Evolutionary conservation across 768 basidiomycete species (phyloP).

Genomic region (Termitomyces sp.): DNA sequence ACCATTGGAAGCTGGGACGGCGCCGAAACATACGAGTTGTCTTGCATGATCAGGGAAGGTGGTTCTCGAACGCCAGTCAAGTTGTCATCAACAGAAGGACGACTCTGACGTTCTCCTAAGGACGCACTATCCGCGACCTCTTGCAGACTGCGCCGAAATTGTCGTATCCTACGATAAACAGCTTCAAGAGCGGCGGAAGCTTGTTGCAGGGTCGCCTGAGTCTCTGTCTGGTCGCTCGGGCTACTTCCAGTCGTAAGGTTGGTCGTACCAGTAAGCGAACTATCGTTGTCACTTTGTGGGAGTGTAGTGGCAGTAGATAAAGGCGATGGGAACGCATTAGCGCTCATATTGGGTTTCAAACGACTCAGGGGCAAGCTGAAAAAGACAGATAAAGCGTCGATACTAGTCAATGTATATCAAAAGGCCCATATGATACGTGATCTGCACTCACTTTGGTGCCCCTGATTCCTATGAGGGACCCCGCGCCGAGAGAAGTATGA

Average conservation of each 20-base stretch:
- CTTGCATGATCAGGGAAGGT: not conserved
- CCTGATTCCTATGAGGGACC: not conserved
- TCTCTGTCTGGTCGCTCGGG: conserved; percentile 16
- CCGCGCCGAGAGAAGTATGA: not conserved
- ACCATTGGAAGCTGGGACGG: not conserved
- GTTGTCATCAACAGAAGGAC: conserved; percentile 25
- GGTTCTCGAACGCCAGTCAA: conserved; percentile 18
- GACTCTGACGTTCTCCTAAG: conserved; percentile 3
- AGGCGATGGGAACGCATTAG: conserved; percentile 24
- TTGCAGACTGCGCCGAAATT: conserved; percentile 46
- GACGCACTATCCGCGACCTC: conserved; percentile 33
- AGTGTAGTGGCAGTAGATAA: conserved; percentile 18
- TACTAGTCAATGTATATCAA: not conserved
- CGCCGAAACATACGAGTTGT: not conserved
- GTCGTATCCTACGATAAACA: conserved; percentile 49
- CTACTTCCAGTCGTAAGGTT: conserved; percentile 2
- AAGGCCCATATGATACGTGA: not conserved
- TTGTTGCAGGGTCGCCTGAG: conserved; percentile 35
- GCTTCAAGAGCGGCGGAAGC: conserved; percentile 50
- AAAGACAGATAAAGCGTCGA: not conserved
- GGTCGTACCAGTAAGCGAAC: not conserved
- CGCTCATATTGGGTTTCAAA: conserved; percentile 16
- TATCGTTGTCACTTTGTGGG: conserved; percentile 11
- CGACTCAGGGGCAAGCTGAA: not conserved
- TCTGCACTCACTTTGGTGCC: not conserved